Evolutionary conservation across 345 rosid genomes (phyloP).

Genomic region (Lepidium didymum): DNA sequence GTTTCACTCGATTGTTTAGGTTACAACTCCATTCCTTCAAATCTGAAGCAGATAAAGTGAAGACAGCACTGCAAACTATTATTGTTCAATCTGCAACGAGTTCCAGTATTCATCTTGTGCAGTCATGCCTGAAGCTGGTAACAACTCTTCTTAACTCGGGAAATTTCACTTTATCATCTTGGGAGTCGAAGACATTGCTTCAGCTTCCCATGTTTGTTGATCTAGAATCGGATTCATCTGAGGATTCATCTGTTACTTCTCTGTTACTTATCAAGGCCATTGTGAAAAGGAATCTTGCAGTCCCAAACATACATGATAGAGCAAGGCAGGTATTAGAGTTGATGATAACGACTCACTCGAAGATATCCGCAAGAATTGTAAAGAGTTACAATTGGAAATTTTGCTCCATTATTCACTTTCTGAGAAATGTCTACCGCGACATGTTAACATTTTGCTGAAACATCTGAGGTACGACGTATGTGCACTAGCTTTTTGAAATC

Average conservation of each 20-base stretch:
- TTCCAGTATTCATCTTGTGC: slow-evolving; percentile 47
- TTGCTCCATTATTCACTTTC: slow-evolving; percentile 48
- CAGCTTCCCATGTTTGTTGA: slow-evolving; percentile 68
- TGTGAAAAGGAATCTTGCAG: slow-evolving; percentile 48
- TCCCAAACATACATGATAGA: slow-evolving; percentile 62
- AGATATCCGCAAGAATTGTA: slow-evolving; percentile 61
- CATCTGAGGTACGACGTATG: slow-evolving; percentile 55
- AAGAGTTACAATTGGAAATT: slow-evolving; percentile 51
- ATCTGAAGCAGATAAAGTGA: slow-evolving; percentile 59
- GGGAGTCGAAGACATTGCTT: slow-evolving; percentile 46
- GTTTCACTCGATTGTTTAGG: slow-evolving; percentile 56
- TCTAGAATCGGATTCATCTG: slow-evolving; percentile 49
- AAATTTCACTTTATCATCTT: slow-evolving; percentile 47
- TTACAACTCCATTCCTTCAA: slow-evolving; percentile 61
- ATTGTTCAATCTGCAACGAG: slow-evolving; percentile 46
- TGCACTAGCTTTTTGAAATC: not conserved
- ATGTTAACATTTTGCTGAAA: slow-evolving; percentile 43
- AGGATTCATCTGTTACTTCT: slow-evolving; percentile 36
- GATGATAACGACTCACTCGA: slow-evolving; percentile 69
- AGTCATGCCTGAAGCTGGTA: slow-evolving; percentile 70
- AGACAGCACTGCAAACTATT: slow-evolving; percentile 38
- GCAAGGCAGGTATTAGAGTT: slow-evolving; percentile 45
- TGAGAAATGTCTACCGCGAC: slow-evolving; percentile 40
- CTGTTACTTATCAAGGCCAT: slow-evolving; percentile 68
- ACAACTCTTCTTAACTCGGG: slow-evolving; percentile 51